Conservation (phyloP, 306 rosid species). For the Betula pendula region DNA sequence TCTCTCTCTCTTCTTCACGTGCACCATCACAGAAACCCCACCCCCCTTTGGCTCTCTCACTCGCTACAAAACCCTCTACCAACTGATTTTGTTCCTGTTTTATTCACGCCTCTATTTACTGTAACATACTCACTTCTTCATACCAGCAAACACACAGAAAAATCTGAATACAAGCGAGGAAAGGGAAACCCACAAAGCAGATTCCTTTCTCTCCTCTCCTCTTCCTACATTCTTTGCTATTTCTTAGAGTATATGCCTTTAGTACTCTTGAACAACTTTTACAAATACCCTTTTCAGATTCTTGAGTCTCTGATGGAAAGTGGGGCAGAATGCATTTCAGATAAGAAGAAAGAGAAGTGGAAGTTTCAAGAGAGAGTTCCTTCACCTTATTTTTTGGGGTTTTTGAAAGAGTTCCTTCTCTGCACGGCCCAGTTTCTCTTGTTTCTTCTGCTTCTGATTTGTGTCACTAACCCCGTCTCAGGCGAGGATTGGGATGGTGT, state of each 20-base stretch:
- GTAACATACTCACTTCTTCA: not conserved
- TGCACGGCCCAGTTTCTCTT: slow-evolving; percentile 8
- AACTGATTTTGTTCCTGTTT: slow-evolving; percentile 21
- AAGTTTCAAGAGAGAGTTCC: slow-evolving; percentile 13
- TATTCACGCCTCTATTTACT: slow-evolving; percentile 2
- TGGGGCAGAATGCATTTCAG: slow-evolving; percentile 21
- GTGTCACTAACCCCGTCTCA: slow-evolving; percentile 30
- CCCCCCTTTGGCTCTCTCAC: slow-evolving; percentile 9
- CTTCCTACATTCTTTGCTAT: not conserved
- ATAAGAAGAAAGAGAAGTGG: slow-evolving; percentile 47
- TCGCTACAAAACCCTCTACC: slow-evolving; percentile 39
- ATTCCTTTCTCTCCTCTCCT: not conserved
- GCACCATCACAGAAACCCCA: slow-evolving; percentile 39
- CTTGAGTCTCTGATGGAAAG: slow-evolving; percentile 29
- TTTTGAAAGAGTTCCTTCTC: slow-evolving; percentile 3
- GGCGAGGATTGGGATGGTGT: slow-evolving; percentile 81
- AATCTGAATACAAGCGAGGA: not conserved
- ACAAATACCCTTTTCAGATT: slow-evolving; percentile 28
- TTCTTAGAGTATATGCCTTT: slow-evolving; percentile 28
- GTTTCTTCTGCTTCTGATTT: slow-evolving; percentile 34
- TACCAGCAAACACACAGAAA: not conserved
- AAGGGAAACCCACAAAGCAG: not conserved
- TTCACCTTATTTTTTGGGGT: slow-evolving; percentile 15
- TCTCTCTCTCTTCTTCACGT: slow-evolving; percentile 54
- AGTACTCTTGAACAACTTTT: slow-evolving; percentile 3